Conservation (phyloP, 306 rosid genomes). For the Cicer arietinum region DNA sequence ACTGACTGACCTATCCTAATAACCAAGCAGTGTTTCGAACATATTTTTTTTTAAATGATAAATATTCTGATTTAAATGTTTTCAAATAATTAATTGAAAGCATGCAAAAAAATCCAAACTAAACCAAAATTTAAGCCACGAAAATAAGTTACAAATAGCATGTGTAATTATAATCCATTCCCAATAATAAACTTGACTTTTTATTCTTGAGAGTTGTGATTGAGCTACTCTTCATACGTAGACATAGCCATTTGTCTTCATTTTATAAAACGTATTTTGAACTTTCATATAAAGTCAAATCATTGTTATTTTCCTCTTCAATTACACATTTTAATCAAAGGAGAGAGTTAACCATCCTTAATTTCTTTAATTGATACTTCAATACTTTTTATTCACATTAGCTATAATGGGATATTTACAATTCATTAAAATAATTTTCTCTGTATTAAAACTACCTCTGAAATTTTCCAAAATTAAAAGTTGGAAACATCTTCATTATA, state of each 20-base stretch:
- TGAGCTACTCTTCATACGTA: background rate
- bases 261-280: background rate
- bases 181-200: conserved; percentile 1
- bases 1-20: background rate
- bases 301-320: background rate
- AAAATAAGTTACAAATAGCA: conserved; percentile 1
- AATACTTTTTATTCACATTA: background rate
- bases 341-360: background rate
- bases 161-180: background rate
- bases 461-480: background rate
- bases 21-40: background rate
- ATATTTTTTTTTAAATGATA: background rate
- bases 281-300: background rate
- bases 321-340: background rate
- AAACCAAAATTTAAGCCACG: conserved; percentile 12
- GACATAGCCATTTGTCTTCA: background rate
- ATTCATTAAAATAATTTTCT: background rate
- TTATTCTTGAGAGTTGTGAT: background rate
- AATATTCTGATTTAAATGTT: conserved; percentile 9
- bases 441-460: background rate
- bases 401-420: background rate
- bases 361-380: background rate
- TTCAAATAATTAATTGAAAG: background rate
- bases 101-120: background rate
- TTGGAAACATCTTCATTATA: background rate